A percentile compares a stretch with the other conserved stretches of the same genome.
phyloP scores from a whole-genome alignment of 805 yeast genomes.

The Suhomyces prunicola region DNA sequence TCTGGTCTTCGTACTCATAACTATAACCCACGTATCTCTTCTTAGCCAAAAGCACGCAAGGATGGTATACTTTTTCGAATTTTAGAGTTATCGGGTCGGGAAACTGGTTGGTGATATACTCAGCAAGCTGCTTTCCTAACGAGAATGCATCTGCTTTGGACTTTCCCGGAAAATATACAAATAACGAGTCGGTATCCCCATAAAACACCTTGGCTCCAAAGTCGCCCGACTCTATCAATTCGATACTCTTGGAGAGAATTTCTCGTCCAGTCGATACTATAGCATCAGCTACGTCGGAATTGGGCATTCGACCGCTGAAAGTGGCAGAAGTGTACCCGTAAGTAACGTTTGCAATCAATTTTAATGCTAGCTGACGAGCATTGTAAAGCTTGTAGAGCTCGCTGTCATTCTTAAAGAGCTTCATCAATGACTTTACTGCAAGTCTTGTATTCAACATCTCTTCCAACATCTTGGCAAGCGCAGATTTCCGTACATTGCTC shows the following conservation, averaged over 20 bases:
- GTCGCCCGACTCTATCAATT: conserved; percentile 56
- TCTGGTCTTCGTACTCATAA: conserved; percentile 58
- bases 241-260: conserved; percentile 68
- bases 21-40: conserved; percentile 89
- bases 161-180: conserved; percentile 86
- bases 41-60: conserved; percentile 77
- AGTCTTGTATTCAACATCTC: conserved; percentile 80
- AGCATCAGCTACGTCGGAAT: conserved; percentile 91
- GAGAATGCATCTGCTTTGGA: conserved; percentile 72
- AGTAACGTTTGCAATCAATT: conserved; percentile 89
- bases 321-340: conserved; percentile 96
- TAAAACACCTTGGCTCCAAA: conserved; percentile 94
- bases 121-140: conserved; percentile 70
- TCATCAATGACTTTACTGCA: conserved; percentile 75
- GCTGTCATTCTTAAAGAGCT: conserved; percentile 42
- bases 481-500: conserved; percentile 60
- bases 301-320: conserved; percentile 96
- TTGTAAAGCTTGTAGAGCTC: conserved; percentile 57
- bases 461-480: conserved; percentile 77
- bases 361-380: conserved; percentile 81
- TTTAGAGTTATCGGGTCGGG: conserved; percentile 83
- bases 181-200: conserved; percentile 94
- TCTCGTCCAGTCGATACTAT: conserved; percentile 91
- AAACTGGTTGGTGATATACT: conserved; percentile 55
- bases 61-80: conserved; percentile 91